Evolutionary conservation across 495 filamentous ascomycete species (phyloP), one percentile per base, ranked within the genome.

Genomic region (Wilcoxina mikolae): DNA sequence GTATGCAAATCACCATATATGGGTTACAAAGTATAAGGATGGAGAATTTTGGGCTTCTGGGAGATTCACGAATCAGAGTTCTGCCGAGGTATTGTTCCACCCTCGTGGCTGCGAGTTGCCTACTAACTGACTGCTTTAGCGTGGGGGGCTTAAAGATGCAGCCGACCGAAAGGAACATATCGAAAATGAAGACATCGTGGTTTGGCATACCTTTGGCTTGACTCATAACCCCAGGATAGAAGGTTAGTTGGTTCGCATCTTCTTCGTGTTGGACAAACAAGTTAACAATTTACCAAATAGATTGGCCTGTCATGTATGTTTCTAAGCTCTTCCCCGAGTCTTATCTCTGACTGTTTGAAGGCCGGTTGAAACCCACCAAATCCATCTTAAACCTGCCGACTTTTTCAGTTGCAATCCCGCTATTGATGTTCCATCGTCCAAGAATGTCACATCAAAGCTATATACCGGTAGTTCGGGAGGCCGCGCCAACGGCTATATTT

Each of bases 201-300:
- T 83, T 5, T 83, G 79, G 79, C 73, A 70, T 25, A 68, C 72
- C 5, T 81, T 83, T 65, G 77, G 78, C 11, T 64, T 81, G 29
- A 81, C 71, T 4, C 79, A 81, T 52, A 76, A 77, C 35, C 77
- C 78, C 0, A 60, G 78, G 15, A 71, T 77, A 10, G 78, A 79
- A 55, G 62, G 62, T 65, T 53, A 49, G 54, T 60, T 52, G 20
- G 29, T 42, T 11, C 29, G 10, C 27, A 10, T 3, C 27, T 28
- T 49, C 24, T n/a, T n/a, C n/a, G n/a, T n/a, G n/a, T n/a, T n/a
- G n/a, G n/a, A n/a, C 43, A 18, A 18, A 52, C 50, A 24, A 47
- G 46, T 50, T 27, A 38, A 26, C 60, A 61, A 23, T 25, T 54
- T 24, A 18, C 41, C 38, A 15, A 23, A 35, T 50, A 64, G 78